Evolutionary conservation across 257 asterid species (phyloP), one percentile per base, ranked within the genome.

Genomic region (Primulina eburnea): DNA sequence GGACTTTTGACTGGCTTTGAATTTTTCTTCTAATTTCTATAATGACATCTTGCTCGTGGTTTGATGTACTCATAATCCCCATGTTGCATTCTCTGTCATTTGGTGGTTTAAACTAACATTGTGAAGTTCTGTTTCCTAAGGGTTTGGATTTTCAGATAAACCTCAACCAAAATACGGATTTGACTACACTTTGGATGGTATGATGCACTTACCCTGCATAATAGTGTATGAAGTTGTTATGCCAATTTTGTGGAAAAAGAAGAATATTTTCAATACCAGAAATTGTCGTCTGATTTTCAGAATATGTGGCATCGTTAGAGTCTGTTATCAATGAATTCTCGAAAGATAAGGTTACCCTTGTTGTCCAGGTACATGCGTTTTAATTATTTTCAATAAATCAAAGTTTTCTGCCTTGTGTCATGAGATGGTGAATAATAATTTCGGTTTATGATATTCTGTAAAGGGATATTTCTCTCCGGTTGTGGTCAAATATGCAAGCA

Each of bases 111-210:
- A 47, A 72, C 67, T 14, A 33, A 21, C 35, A 68, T 16, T 20
- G 28, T 43, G 47, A 34, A 78, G 37, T 76, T 78, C 64, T 72
- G 35, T 20, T 73, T 40, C 75, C 73, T 61, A 84, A 92, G 98
- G 98, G 76, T 92, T 92, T 84, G 98, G 98, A 77, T 90, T 90
- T 85, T 92, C 98, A 20, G 98, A 92, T 62, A 90, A 90, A 77
- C 98, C 98, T 60, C 98, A 92, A 74, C 95, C 98, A 11, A 86
- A 71, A 77, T 92, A 87, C 66, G 98, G 96, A 55, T 92, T 92
- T 70, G 95, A 92, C 84, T 92, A 92, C 82, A 90, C 95, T 24
- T 68, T 92, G 76, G 87, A 83, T 75, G 97, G 98, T 86, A 87
- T n/a, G 70, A 57, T 53, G 26, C 14, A 30, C 34, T 65, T 71